These are phyloP conservation scores for Artemisia annua DNA, from an alignment of 129 eudicot species.

Conservation along the genomic window DNA sequence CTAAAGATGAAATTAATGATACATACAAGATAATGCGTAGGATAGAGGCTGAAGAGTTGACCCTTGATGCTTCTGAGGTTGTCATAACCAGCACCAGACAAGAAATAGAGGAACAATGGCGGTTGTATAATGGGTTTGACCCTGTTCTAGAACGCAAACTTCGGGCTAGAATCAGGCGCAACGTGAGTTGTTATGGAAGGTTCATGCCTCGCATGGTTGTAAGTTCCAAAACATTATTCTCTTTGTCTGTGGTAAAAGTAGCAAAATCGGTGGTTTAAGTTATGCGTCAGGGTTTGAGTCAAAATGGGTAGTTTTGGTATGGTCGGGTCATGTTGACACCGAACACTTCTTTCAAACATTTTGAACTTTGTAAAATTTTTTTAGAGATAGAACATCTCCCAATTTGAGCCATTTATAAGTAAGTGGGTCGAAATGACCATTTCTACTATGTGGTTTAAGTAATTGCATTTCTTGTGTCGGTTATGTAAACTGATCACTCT, in stretches of 20 bases:
- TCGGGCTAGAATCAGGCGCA: conserved; percentile 90
- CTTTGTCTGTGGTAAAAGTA: neutral
- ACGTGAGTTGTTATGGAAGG: conserved; percentile 97
- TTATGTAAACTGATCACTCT: neutral
- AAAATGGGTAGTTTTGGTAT: too few species aligned
- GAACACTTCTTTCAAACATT: too few species aligned
- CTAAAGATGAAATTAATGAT: conserved; percentile 84
- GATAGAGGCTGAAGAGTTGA: conserved; percentile 94
- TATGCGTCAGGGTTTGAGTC: too few species aligned
- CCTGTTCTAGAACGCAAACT: conserved; percentile 81
- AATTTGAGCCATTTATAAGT: neutral
- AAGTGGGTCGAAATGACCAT: too few species aligned
- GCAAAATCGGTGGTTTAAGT: too few species aligned
- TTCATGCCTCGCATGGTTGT: conserved; percentile 99
- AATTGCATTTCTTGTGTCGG: too few species aligned
- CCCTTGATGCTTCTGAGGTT: conserved; percentile 95
- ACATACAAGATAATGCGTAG: conserved; percentile 95
- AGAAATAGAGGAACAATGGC: conserved; percentile 99
- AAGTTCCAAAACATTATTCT: conserved; percentile 40
- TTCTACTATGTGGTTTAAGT: too few species aligned
- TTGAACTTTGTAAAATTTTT: too few species aligned
- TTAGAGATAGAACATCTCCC: too few species aligned
- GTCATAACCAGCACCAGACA: conserved; percentile 97
- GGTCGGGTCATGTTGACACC: too few species aligned
- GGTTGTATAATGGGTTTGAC: conserved; percentile 92